Evolutionary conservation across 2,329 filamentous ascomycete species (phyloP).

Genomic region (Epichloe elymi): DNA sequence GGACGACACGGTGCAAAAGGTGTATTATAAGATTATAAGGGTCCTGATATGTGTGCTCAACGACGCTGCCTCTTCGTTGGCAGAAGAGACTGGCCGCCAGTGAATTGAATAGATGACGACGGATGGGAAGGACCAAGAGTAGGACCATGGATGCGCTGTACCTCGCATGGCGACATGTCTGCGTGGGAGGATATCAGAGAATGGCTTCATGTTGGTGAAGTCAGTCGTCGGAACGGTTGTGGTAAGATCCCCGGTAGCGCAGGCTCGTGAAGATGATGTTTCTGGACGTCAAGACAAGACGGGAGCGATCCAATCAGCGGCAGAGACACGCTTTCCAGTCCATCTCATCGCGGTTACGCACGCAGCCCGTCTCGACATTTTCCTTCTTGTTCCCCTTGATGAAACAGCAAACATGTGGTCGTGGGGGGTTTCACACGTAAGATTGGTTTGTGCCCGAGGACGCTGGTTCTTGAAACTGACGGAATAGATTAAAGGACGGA

Average conservation of each 20-base stretch:
- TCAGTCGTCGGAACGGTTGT: neutral
- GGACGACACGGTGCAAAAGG: neutral
- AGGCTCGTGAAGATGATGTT: neutral
- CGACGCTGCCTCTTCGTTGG: neutral
- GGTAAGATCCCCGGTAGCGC: neutral
- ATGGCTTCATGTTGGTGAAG: neutral
- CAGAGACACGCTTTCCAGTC: too few relatives aligned
- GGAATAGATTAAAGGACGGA: neutral
- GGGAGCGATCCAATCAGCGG: neutral
- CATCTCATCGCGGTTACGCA: neutral
- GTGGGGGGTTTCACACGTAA: neutral
- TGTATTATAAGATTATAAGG: neutral
- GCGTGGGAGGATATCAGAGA: neutral
- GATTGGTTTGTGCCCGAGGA: neutral
- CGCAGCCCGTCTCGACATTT: neutral
- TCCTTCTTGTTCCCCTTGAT: neutral
- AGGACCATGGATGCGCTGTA: constrained; percentile 3
- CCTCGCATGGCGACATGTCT: neutral
- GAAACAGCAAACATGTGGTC: constrained; percentile 1
- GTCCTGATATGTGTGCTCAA: neutral
- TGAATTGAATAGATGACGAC: neutral
- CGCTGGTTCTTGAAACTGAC: neutral
- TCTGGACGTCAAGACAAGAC: neutral
- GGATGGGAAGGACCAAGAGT: neutral
- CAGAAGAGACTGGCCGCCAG: neutral